Evolutionary conservation across 2,329 filamentous ascomycete species (phyloP), one percentile per base, ranked within the genome.

Genomic region (Aspergillus quadrilineatus): DNA sequence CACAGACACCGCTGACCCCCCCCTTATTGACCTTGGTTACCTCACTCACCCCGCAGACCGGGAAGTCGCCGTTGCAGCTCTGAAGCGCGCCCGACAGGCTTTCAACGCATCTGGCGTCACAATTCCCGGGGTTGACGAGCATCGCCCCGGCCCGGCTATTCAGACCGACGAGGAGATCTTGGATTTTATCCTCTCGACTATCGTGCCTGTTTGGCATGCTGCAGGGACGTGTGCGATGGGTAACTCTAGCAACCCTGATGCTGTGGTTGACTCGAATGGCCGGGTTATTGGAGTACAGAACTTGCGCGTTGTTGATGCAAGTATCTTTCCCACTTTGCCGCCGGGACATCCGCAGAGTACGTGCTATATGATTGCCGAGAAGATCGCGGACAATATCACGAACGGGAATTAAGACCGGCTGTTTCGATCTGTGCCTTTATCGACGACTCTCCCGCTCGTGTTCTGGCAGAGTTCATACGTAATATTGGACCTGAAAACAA

Each of bases 1-100:
- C 0, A 36, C 62, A 14, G 64, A 71, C 10, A 70, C 67, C 1
- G 55, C 58, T 0, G 68, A 70, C 9, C 57, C 60, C 0, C 79
- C 79, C 0, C 59, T 75, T 17, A 73, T 80, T 58, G 68, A 80
- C 60, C 76, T 77, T 1, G 73, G 75, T 58, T 81, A 72, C 67
- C 67, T 81, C 5, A 67, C 67, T 1, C 63, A 73, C 26, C 67
- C 69, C 6, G 65, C 69, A 0, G 80, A 82, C 46, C 58, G 69
- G 22, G 75, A 80, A 8, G 64, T 81, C 1, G 75, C 72, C 7
- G 60, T 82, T 6, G 70, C 72, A 0, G 67, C 67, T 0, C 75
- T 76, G 60, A 75, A 75, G 46, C 74, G 80, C 2, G 59, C 70
- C 0, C 74, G 80, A 0, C 55, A 76, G 26, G 63, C 73, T 2